Base-by-base conservation (phyloP, 2,329 filamentous ascomycete species). In the Pseudocercospora musae region DNA sequence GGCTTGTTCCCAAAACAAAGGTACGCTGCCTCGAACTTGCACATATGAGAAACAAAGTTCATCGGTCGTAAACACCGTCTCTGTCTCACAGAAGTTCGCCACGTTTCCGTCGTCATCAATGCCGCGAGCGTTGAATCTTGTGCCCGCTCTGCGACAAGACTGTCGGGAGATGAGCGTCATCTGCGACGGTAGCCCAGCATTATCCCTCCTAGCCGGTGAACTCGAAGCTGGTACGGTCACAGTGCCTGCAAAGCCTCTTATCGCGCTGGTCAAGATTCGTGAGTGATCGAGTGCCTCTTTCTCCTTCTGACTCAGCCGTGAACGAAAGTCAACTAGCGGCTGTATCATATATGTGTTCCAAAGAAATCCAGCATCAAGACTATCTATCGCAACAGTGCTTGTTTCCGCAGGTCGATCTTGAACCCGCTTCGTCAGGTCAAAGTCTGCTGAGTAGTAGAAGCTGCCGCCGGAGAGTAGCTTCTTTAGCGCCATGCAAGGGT, bases 301-400 rank as follows among this genome's bases (percentile, higher is more conserved):
- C 69, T 97, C 92, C 58, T 85, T 84, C 5, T 86, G 84, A 64
- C 91, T 85, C 52, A 99, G 82, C 18, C 91, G 86, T 29, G 89
- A 92, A 48, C 95, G 88, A 75, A 99, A 98, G 74, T 92, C 86
- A 29, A 97, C 88, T 58, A 99, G 82, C 4, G 95, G 93, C 67
- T 90, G 89, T 71, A 99, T 96, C 92, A 99, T 97, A 78, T 96
- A 97, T 3, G 92, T 96, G 74, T 99, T 99, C 95, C 95, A 99
- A 18, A 99, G 79, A 74, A 96, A 97, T 1, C 90, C 89, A 71
- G 92, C 89, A 75, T 99, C 92, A 65, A 98, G 87, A 72, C 91
- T 95, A 74, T 96, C 92, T 64, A 97, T 92, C 66, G 96, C 91
- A 66, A 98, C 93, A 0, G 89, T 87, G 49, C 87, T 86, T 73